Evolutionary conservation across 2,329 filamentous ascomycete species (phyloP), one percentile per base, ranked within the genome.

Genomic region (Hortaea werneckii): DNA sequence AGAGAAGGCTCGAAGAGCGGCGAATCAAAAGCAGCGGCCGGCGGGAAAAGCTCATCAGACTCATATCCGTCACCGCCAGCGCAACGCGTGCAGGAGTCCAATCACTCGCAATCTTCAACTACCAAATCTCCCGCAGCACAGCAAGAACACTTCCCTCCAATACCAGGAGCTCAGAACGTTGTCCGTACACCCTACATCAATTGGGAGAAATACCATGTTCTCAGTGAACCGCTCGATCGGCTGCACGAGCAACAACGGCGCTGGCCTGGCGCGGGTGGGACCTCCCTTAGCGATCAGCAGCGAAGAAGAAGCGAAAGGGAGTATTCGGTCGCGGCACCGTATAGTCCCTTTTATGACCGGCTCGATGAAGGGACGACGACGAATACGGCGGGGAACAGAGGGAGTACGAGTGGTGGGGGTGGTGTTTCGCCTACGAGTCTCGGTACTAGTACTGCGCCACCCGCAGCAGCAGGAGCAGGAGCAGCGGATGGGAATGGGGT

Each of bases 131-230:
- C 11, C 3, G 10, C 11, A 39, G 10, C 10, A 8, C 37, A 39
- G 13, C 8, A n/a, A 35, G 37, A 43, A 8, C 37, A 43, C 27
- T 88, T 88, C 70, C 71, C 77, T 2, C 69, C 68, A 12, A 76
- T 95, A 10, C 89, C 89, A 0, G 76, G 76, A 10, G 80, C 85
- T 5, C 90, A 95, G 64, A 85, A 85, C 55, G 72, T 96, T 1
- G 82, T 94, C 27, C 81, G 89, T 37, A 87, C 83, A 68, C 90
- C 90, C 6, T 84, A 87, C 6, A 82, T 96, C 59, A 95, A 95
- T 69, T 96, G 90, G 90, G 79, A 82, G 9, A 89, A 95, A 61
- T 96, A 96, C 65, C 86, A 87, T 56, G 75, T 95, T n/a, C 80
- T 92, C 3, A 89, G 87, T 41, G 83, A 86, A 49, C 79, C 86